Base-by-base conservation (phyloP, 371 early-diverging fungal genomes). In the Syncephalastrum sp. region DNA sequence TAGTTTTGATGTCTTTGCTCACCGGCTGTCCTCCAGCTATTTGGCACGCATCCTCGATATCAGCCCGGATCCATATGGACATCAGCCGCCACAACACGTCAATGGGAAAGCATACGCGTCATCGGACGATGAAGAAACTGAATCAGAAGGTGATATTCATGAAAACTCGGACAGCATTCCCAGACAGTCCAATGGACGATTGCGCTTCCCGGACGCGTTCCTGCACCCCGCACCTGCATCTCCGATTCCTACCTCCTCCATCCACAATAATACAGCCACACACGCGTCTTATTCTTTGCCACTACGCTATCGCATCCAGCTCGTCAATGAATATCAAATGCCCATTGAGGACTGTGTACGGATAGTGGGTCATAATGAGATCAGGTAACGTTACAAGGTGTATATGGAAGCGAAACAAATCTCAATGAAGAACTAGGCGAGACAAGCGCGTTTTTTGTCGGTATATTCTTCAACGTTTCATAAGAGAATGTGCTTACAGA, bases 401-500 rank as follows among this genome's bases (percentile, higher is more conserved):
- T 33, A 33, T 33, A 33, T 33, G 12, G 12, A 33, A 33, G 38
- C 38, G 38, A 10, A 5, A 15, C 42, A 53, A 42, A 41, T 4
- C 53, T 29, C 0, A 33, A 10, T 27, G 19, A 15, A 46, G 15
- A 52, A 33, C 47, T 24, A 21, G 25, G 14, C 17, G 89, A 38
- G 81, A 87, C 56, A 71, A 79, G 12, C 66, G 70, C 13, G 65
- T 70, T 1, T 81, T 86, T 56, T 82, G 81, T 55, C 82, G 82
- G 54, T 63, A 63, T 21, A 83, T 82, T 44, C 59, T 91, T 41
- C 82, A 85, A 54, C 74, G 74, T 51, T 86, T 85, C 59, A 78
- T 91, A 16, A 73, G 83, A 42, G 91, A 91, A 54, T 82, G 82
- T 50, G 77, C 85, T 0, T 65, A 72, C 38, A 85, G 75, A 57